phyloP scores from a whole-genome alignment of 441 rosid genomes.

The Gossypium davidsonii region DNA sequence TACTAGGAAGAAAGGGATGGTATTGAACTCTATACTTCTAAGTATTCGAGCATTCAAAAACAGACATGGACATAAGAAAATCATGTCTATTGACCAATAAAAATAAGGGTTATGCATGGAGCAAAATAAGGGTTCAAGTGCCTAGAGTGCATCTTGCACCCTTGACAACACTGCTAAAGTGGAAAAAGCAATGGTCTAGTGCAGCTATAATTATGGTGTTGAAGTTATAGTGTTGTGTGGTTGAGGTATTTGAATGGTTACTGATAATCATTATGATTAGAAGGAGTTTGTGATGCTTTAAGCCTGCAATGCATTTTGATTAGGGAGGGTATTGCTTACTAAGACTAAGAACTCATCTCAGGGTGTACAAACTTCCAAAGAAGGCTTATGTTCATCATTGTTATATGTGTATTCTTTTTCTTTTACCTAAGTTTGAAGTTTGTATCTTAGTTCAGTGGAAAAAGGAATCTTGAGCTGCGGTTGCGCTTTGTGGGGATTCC shows the following conservation, averaged over 20 bases:
- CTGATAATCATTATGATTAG: neutral
- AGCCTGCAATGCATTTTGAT: neutral
- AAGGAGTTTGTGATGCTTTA: neutral
- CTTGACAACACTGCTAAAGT: too few relatives aligned
- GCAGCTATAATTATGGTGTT: neutral
- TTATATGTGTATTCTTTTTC: neutral
- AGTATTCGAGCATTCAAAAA: too few relatives aligned
- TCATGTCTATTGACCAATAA: too few relatives aligned
- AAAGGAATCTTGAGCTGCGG: neutral
- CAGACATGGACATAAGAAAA: too few relatives aligned
- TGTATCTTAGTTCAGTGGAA: neutral
- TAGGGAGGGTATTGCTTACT: neutral
- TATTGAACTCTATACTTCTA: too few relatives aligned
- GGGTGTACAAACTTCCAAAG: neutral
- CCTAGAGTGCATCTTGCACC: too few relatives aligned
- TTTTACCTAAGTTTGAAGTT: neutral
- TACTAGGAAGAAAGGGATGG: too few relatives aligned
- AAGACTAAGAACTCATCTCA: neutral
- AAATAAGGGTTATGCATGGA: too few relatives aligned
- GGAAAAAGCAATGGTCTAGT: too few relatives aligned
- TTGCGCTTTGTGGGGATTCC: neutral
- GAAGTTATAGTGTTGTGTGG: neutral
- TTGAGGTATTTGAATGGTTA: neutral
- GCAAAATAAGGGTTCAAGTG: too few relatives aligned
- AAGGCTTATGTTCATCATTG: neutral